Conservation (phyloP, 805 yeast genomes). For the Hemisphaericaspora nanyangensis region DNA sequence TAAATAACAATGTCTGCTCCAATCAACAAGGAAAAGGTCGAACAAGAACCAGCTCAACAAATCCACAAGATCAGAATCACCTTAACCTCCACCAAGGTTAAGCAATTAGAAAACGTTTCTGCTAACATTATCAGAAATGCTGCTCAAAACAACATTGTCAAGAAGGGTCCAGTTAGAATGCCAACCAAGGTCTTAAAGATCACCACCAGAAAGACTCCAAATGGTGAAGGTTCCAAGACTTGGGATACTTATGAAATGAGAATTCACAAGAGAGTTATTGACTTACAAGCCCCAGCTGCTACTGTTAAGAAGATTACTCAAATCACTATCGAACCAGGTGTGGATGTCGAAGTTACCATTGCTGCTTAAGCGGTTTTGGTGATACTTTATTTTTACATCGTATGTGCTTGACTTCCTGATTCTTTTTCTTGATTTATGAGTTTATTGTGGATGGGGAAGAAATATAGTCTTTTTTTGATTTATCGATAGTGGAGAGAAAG, state of each 20-base stretch:
- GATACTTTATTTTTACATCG: no score
- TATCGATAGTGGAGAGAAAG: no score
- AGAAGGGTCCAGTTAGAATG: slow-evolving; percentile 99
- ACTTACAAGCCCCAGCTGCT: slow-evolving; percentile 94
- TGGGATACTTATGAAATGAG: slow-evolving; percentile 99
- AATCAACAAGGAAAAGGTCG: slow-evolving; percentile 78
- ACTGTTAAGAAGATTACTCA: slow-evolving; percentile 94
- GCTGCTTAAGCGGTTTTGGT: slow-evolving; percentile 59
- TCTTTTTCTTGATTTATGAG: neutral
- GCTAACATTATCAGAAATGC: slow-evolving; percentile 88
- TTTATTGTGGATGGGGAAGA: neutral
- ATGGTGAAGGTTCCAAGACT: slow-evolving; percentile 99
- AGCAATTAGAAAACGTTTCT: slow-evolving; percentile 96
- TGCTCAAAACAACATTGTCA: slow-evolving; percentile 71
- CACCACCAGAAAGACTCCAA: slow-evolving; percentile 99
- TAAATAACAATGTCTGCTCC: slow-evolving; percentile 63
- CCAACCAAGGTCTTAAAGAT: slow-evolving; percentile 98
- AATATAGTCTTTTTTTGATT: no score
- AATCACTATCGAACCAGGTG: slow-evolving; percentile 99
- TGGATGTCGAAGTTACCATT: slow-evolving; percentile 91
- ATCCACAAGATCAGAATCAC: slow-evolving; percentile 98
- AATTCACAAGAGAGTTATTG: slow-evolving; percentile 99
- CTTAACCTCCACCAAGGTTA: slow-evolving; percentile 97
- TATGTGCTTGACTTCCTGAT: neutral
- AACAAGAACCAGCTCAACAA: slow-evolving; percentile 71